phyloP scores from a whole-genome alignment of 345 rosid species.

The Viola odorata region DNA sequence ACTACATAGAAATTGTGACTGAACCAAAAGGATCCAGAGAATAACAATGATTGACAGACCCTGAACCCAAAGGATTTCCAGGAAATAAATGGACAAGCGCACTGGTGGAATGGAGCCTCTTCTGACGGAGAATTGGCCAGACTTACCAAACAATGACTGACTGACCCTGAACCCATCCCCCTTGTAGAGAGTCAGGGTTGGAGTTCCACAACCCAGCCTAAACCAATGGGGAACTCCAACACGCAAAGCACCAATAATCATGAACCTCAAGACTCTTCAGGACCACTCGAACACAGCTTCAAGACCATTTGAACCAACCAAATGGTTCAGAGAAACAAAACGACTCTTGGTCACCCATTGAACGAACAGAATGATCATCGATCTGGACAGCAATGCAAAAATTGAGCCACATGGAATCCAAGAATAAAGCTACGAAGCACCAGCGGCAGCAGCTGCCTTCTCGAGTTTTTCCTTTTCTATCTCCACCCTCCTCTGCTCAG shows the following conservation, averaged over 20 bases:
- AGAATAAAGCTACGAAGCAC: slow-evolving; percentile 28
- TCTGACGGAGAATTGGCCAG: slow-evolving; percentile 16
- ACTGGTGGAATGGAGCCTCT: slow-evolving; percentile 3
- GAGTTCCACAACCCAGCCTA: not conserved
- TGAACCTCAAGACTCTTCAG: slow-evolving; percentile 3
- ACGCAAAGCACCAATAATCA: slow-evolving; percentile 2
- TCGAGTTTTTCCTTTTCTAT: slow-evolving; percentile 85
- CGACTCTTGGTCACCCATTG: slow-evolving; percentile 12
- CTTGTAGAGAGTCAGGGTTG: not conserved
- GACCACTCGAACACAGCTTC: not conserved
- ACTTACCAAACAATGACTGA: slow-evolving; percentile 6
- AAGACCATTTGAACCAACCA: slow-evolving; percentile 17
- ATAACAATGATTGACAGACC: too few species aligned
- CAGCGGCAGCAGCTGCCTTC: slow-evolving; percentile 49
- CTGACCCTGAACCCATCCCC: not conserved
- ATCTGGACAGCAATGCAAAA: slow-evolving; percentile 20
- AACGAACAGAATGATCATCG: slow-evolving; percentile 20
- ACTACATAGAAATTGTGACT: not conserved
- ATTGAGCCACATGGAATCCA: not conserved
- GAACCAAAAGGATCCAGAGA: not conserved
- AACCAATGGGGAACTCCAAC: not conserved
- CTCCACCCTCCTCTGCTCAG: slow-evolving; percentile 85
- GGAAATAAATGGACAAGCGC: not conserved
- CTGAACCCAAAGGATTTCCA: not conserved
- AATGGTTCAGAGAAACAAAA: slow-evolving; percentile 19